These are phyloP conservation scores for Spizellomyces sp. DNA, from an alignment of 192 early-diverging fungal species.

Conservation along the genomic window DNA sequence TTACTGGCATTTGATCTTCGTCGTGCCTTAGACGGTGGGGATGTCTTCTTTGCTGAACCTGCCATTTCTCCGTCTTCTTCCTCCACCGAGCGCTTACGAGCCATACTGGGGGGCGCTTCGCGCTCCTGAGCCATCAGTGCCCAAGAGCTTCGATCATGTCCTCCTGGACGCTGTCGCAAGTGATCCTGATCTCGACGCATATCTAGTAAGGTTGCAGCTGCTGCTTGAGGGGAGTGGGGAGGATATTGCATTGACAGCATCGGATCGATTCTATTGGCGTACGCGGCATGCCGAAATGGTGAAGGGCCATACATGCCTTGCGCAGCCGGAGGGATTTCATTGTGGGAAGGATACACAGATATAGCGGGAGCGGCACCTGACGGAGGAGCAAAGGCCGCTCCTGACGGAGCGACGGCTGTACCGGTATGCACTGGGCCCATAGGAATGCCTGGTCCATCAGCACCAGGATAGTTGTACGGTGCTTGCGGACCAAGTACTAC, in stretches of 20 bases:
- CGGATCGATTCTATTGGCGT: slow-evolving; percentile 2
- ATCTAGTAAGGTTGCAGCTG: slow-evolving; percentile 17
- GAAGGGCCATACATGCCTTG: background rate
- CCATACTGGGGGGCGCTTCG: background rate
- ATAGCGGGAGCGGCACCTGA: no score
- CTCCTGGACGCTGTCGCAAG: background rate
- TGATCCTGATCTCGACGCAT: slow-evolving; percentile 10
- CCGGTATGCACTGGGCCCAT: background rate
- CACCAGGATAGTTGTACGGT: background rate
- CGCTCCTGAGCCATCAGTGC: background rate
- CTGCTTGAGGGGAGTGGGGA: slow-evolving; percentile 23
- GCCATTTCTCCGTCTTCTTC: no score
- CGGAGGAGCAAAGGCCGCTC: background rate
- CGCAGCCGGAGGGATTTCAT: background rate
- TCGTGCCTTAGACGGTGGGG: background rate
- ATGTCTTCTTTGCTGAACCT: background rate
- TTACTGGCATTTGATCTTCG: background rate
- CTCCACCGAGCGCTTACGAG: no score
- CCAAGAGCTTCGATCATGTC: background rate
- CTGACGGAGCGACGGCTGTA: background rate
- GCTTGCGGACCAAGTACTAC: background rate
- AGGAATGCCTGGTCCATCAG: background rate
- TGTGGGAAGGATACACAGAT: no score
- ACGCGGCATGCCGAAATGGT: background rate
- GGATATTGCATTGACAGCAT: slow-evolving; percentile 1